These are phyloP conservation scores for Serendipita sp. DNA, from an alignment of 768 basidiomycete genomes.

Conservation along the genomic window DNA sequence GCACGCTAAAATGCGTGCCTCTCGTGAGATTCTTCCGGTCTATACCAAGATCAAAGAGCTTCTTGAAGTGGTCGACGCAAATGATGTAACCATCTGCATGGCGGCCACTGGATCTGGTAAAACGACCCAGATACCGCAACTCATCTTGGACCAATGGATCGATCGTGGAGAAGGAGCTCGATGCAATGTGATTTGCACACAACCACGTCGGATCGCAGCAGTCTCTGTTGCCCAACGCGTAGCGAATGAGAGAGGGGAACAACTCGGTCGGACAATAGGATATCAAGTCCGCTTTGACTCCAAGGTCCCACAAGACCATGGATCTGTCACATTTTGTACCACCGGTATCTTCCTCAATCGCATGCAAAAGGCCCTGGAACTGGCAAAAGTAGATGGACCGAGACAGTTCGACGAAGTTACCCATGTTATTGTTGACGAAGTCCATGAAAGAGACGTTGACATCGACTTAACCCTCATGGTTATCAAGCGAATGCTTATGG, in stretches of 20 bases:
- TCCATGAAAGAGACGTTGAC: conserved; percentile 89
- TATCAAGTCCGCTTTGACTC: conserved; percentile 88
- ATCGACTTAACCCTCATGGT: conserved; percentile 82
- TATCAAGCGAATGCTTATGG: conserved; percentile 63
- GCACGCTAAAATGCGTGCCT: conserved; percentile 48
- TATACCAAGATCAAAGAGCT: conserved; percentile 50
- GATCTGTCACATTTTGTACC: conserved; percentile 83
- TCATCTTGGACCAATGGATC: conserved; percentile 75
- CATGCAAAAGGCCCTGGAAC: conserved; percentile 52
- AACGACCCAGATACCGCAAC: conserved; percentile 87
- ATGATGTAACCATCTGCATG: conserved; percentile 82
- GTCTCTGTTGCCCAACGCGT: conserved; percentile 85
- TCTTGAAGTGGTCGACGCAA: conserved; percentile 46
- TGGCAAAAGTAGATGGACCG: neutral
- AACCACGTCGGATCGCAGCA: conserved; percentile 81
- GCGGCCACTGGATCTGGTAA: conserved; percentile 86
- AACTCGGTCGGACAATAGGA: conserved; percentile 54
- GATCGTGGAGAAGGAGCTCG: conserved; percentile 58
- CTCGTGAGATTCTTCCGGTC: conserved; percentile 59
- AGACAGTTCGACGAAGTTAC: conserved; percentile 58
- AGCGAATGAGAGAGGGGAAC: conserved; percentile 70
- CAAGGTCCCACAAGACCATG: conserved; percentile 61
- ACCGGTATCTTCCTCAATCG: conserved; percentile 79
- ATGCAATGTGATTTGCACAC: conserved; percentile 87
- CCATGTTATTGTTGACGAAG: conserved; percentile 88